Conservation (phyloP, 2,329 filamentous ascomycete species). For the Monosporascus sp. region DNA sequence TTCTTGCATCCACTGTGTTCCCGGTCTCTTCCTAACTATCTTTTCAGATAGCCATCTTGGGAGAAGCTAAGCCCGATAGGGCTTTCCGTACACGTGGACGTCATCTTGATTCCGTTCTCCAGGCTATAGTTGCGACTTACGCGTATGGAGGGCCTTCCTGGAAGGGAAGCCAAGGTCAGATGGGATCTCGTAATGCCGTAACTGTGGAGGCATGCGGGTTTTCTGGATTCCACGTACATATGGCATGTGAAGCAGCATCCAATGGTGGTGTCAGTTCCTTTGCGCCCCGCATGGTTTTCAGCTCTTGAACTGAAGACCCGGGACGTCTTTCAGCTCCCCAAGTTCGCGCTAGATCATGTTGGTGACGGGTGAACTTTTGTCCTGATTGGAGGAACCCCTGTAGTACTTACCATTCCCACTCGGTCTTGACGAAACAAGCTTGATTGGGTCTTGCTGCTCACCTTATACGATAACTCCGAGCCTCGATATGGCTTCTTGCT, state of each 20-base stretch:
- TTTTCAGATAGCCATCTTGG: neutral
- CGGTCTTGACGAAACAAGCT: neutral
- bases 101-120: neutral
- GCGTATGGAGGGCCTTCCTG: neutral
- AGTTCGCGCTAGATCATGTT: slow-evolving; percentile 15
- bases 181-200: neutral
- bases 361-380: slow-evolving; percentile 21
- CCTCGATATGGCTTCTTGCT: neutral
- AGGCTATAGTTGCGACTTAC: neutral
- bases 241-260: slow-evolving; percentile 11
- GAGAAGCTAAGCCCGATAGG: neutral
- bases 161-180: neutral
- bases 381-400: slow-evolving; percentile 18
- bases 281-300: slow-evolving; percentile 21
- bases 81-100: neutral
- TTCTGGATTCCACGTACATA: neutral
- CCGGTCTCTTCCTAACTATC: too few relatives aligned
- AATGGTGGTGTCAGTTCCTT: slow-evolving; percentile 22
- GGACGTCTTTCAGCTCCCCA: slow-evolving; percentile 20
- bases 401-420: slow-evolving; percentile 13
- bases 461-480: neutral
- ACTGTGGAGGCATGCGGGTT: neutral
- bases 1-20: neutral
- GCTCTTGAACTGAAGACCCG: slow-evolving; percentile 13
- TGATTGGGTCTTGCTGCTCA: neutral